A percentile compares a stretch with the other conserved stretches of the same genome.
Evolutionary conservation across 2,329 filamentous ascomycete genomes (phyloP).

Genomic region (Hypoxylon sp.): DNA sequence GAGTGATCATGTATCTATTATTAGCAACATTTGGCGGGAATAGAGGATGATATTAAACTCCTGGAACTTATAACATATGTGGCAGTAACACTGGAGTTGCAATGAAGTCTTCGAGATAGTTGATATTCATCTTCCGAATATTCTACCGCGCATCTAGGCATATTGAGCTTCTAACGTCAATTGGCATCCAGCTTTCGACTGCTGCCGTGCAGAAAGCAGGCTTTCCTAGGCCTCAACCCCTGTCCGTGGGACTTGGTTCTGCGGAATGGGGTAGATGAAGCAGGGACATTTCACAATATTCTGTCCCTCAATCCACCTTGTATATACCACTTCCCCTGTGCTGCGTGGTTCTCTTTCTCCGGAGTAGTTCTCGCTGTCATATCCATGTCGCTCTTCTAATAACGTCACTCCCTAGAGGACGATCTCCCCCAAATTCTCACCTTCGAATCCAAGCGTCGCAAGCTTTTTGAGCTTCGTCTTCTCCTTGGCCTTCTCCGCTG

Average conservation of each 20-base stretch:
- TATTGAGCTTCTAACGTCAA: constrained; percentile 2
- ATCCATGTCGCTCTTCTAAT: background rate
- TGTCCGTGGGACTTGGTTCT: constrained; percentile 18
- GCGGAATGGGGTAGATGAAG: constrained; percentile 27
- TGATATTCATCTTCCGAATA: background rate
- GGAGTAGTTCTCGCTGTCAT: background rate
- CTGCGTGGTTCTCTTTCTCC: constrained; percentile 13
- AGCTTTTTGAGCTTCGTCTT: constrained; percentile 80
- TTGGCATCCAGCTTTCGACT: constrained; percentile 4
- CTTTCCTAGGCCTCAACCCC: constrained; percentile 9
- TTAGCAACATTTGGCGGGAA: no score
- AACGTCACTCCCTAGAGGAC: constrained; percentile 61
- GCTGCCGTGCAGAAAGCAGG: constrained; percentile 12
- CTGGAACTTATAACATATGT: background rate
- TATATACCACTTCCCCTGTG: constrained; percentile 21
- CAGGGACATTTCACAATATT: constrained; percentile 75
- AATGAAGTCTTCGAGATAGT: background rate
- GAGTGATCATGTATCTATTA: no score
- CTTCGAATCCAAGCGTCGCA: constrained; percentile 86
- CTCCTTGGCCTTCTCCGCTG: constrained; percentile 77
- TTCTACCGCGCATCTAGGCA: background rate
- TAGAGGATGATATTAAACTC: background rate
- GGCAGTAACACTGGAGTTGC: background rate
- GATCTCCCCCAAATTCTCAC: constrained; percentile 83
- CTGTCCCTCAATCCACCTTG: constrained; percentile 59